Conservation (phyloP, 2,329 filamentous ascomycete genomes). For the Tolypocladium tropicale region DNA sequence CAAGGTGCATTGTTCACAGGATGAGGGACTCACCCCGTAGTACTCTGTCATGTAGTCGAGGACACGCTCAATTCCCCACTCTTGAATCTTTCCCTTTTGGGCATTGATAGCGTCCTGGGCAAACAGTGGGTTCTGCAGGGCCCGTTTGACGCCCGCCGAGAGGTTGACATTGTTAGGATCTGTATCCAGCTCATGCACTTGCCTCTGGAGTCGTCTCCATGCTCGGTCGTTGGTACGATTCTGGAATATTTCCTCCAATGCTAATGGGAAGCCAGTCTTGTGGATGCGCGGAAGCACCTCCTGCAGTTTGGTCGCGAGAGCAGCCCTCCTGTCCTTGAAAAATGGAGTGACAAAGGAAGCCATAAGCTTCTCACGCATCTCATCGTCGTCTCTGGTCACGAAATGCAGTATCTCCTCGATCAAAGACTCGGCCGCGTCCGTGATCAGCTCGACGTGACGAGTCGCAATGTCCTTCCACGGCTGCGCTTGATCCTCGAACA, state of each 20-base stretch:
- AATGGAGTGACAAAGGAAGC: background rate
- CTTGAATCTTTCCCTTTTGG: background rate
- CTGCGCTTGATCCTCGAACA: slow-evolving; percentile 48
- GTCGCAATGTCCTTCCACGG: slow-evolving; percentile 40
- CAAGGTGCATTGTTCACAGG: too few relatives aligned
- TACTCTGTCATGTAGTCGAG: slow-evolving; percentile 29
- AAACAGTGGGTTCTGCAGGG: background rate
- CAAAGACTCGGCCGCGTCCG: slow-evolving; percentile 2
- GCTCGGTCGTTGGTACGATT: background rate
- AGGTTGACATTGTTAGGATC: background rate
- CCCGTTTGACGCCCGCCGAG: background rate
- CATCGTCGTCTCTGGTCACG: background rate
- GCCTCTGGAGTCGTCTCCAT: background rate
- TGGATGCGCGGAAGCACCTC: background rate
- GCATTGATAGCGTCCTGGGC: background rate
- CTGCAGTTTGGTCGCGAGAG: background rate
- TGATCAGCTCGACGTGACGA: background rate
- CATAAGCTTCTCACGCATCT: background rate
- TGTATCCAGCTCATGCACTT: background rate
- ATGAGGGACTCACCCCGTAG: slow-evolving; percentile 22
- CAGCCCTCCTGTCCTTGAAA: background rate
- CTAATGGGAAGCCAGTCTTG: background rate
- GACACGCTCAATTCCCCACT: background rate
- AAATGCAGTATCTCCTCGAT: background rate
- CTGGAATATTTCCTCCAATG: background rate